These are phyloP conservation scores for Acorus calamus DNA, from an alignment of 106 monocot genomes.

Conservation along the genomic window DNA sequence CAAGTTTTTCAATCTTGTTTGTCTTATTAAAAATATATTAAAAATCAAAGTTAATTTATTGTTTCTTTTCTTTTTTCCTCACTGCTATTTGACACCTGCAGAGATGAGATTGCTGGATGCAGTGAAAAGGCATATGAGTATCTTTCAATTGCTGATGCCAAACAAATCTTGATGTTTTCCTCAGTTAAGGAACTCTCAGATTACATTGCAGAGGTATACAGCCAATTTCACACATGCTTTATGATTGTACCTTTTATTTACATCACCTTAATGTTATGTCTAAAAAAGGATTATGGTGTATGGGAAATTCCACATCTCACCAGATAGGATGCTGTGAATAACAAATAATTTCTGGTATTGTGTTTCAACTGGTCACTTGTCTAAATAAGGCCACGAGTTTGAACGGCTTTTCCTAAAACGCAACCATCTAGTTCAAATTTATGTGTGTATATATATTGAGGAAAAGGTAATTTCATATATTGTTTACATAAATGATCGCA, in stretches of 20 bases:
- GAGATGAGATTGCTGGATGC: constrained; percentile 95
- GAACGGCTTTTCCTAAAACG: background rate
- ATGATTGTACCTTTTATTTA: background rate
- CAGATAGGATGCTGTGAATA: too few species aligned
- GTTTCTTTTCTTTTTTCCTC: too few species aligned
- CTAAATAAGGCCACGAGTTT: background rate
- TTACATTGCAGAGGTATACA: constrained; percentile 59
- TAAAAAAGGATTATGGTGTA: too few species aligned
- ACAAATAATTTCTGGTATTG: too few species aligned
- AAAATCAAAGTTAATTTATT: too few species aligned
- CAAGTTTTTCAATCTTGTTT: constrained; percentile 1
- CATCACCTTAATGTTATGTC: background rate
- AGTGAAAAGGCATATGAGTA: constrained; percentile 97
- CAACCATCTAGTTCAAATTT: background rate
- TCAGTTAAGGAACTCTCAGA: constrained; percentile 64
- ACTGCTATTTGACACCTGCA: constrained; percentile 16
- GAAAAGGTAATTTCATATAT: background rate
- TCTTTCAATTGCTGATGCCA: constrained; percentile 60
- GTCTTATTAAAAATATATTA: too few species aligned
- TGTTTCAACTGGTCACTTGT: too few species aligned
- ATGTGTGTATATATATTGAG: background rate
- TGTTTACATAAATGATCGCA: background rate
- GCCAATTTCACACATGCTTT: background rate
- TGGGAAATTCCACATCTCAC: too few species aligned
- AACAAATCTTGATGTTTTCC: constrained; percentile 81